phyloP scores from a whole-genome alignment of 768 basidiomycete genomes.

The Sarcodon sp. region DNA sequence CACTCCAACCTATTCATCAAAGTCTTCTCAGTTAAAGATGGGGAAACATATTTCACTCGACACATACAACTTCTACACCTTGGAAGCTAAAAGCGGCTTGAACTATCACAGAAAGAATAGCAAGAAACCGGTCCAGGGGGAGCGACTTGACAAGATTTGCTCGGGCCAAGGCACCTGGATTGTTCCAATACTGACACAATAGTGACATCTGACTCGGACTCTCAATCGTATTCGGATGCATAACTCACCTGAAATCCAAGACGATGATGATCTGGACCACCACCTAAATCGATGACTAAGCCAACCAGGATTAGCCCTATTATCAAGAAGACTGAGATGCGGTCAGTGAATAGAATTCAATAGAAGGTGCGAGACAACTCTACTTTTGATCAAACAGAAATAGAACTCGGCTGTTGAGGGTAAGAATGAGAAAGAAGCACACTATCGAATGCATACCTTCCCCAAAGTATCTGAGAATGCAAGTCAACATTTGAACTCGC shows the following conservation, averaged over 20 bases:
- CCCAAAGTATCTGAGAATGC: no score
- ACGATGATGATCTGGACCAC: constrained; percentile 53
- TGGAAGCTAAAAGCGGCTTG: constrained; percentile 66
- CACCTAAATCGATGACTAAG: constrained; percentile 67
- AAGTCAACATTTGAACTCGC: no score
- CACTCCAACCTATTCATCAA: background rate
- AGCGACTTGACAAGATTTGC: constrained; percentile 17
- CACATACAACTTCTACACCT: constrained; percentile 63
- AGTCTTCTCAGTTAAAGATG: background rate
- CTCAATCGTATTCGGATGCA: constrained; percentile 12
- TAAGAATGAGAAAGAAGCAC: no score
- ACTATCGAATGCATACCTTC: no score
- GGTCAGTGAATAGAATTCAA: background rate
- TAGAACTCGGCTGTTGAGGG: constrained; percentile 39
- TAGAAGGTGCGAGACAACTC: constrained; percentile 9
- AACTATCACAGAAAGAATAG: constrained; percentile 27
- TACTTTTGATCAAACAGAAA: constrained; percentile 56
- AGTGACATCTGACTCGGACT: background rate
- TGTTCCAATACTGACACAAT: constrained; percentile 42
- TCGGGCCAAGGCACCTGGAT: constrained; percentile 45
- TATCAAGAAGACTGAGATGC: constrained; percentile 37
- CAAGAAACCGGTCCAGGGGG: constrained; percentile 28
- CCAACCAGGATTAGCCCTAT: constrained; percentile 47
- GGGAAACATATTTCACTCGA: constrained; percentile 14
- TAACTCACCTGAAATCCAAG: constrained; percentile 50